These are phyloP conservation scores for Suillus discolor DNA, from an alignment of 768 basidiomycete species.

Conservation along the genomic window DNA sequence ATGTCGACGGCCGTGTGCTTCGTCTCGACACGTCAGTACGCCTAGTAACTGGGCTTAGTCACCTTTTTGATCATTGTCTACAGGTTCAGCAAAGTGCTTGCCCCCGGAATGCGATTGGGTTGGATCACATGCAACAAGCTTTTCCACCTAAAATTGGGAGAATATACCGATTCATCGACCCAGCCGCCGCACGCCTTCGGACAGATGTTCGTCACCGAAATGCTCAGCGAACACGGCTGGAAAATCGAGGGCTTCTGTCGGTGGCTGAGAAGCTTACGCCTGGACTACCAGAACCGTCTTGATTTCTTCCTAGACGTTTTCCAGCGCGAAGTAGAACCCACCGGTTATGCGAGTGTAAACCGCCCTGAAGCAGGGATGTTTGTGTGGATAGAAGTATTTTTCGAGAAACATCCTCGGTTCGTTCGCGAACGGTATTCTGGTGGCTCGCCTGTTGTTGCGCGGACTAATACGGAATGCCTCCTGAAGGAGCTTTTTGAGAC, in stretches of 20 bases:
- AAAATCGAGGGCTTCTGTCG: conserved; percentile 37
- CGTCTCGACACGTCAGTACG: conserved; percentile 37
- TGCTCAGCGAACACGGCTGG: conserved; percentile 40
- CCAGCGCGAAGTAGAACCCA: conserved; percentile 26
- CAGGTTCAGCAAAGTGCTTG: conserved; percentile 45
- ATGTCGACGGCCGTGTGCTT: conserved; percentile 42
- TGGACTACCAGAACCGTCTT: conserved; percentile 45
- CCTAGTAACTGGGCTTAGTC: conserved; percentile 2
- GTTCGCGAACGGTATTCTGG: conserved; percentile 4
- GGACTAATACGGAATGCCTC: conserved; percentile 38
- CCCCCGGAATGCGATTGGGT: conserved; percentile 48
- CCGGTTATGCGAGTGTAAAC: conserved; percentile 30
- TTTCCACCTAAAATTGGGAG: conserved; percentile 38
- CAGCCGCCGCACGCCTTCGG: conserved; percentile 45
- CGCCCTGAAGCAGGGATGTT: conserved; percentile 47
- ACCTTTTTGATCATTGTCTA: neutral
- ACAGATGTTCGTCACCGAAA: conserved; percentile 41
- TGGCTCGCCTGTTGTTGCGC: conserved; percentile 15
- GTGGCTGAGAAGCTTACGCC: conserved; percentile 40
- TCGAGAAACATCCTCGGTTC: conserved; percentile 40
- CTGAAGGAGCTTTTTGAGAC: conserved; percentile 43
- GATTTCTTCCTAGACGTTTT: conserved; percentile 42
- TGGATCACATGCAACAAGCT: conserved; percentile 39
- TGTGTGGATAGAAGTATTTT: conserved; percentile 42
- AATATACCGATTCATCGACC: conserved; percentile 39